Evolutionary conservation across 176 grass and related monocot species (phyloP).

Genomic region (Lolium perenne): DNA sequence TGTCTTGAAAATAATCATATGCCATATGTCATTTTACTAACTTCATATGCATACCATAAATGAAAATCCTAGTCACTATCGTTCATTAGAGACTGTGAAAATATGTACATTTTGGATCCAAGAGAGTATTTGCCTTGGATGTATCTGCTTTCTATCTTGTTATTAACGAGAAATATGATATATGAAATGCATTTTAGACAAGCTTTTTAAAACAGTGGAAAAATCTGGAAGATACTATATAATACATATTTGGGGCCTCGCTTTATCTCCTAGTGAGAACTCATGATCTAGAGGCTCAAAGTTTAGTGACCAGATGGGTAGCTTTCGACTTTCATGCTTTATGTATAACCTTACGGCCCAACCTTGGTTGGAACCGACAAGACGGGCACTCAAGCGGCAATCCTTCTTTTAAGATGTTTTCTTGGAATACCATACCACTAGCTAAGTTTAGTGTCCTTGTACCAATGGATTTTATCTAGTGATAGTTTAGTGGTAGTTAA

Average conservation of each 20-base stretch:
- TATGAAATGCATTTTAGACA: neutral
- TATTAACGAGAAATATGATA: neutral
- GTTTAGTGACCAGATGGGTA: neutral
- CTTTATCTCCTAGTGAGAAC: no score
- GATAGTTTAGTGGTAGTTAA: neutral
- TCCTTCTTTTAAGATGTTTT: neutral
- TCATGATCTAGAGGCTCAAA: neutral
- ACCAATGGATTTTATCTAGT: neutral
- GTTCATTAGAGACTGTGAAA: no score
- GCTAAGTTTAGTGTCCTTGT: neutral
- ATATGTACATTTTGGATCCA: no score
- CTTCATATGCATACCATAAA: no score
- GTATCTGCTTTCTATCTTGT: neutral
- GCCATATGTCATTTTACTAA: no score
- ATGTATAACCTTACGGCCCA: neutral
- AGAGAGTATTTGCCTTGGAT: no score
- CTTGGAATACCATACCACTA: neutral
- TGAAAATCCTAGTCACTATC: no score
- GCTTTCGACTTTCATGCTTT: neutral
- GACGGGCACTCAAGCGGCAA: neutral
- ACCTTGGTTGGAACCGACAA: neutral
- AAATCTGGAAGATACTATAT: neutral
- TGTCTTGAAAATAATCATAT: neutral
- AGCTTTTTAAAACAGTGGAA: neutral
- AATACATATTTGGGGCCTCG: no score